Evolutionary conservation across 805 yeast species (phyloP).

Genomic region (Starmerella stellata): DNA sequence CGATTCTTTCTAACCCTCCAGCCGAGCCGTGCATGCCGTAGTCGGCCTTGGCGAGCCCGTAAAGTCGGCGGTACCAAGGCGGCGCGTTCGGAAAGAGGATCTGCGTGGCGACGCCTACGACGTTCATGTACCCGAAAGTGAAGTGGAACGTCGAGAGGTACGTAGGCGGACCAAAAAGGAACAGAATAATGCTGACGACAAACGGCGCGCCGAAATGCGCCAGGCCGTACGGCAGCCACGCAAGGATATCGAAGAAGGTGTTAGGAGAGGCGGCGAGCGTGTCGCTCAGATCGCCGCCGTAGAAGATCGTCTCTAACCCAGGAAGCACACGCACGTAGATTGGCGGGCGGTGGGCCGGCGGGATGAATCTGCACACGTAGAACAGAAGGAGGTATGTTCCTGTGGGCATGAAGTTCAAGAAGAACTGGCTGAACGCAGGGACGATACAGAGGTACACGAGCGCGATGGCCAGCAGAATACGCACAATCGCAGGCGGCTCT

Average conservation of each 20-base stretch:
- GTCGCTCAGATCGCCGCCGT: constrained; percentile 77
- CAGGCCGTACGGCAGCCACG: constrained; percentile 91
- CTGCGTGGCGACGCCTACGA: constrained; percentile 69
- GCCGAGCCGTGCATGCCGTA: constrained; percentile 87
- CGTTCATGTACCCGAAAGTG: constrained; percentile 88
- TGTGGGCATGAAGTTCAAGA: constrained; percentile 65
- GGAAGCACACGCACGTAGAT: constrained; percentile 78
- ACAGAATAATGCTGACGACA: constrained; percentile 57
- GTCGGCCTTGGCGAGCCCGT: constrained; percentile 79
- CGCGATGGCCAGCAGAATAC: constrained; percentile 25
- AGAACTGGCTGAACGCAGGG: constrained; percentile 72
- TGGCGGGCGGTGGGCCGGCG: constrained; percentile 63
- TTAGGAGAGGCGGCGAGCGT: constrained; percentile 58
- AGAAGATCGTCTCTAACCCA: constrained; percentile 75
- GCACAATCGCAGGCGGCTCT: constrained; percentile 20
- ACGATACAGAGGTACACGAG: constrained; percentile 34
- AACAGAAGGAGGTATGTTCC: constrained; percentile 72
- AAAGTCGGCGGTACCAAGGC: constrained; percentile 81
- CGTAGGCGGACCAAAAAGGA: constrained; percentile 83
- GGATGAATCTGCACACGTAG: constrained; percentile 58
- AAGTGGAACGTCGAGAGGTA: constrained; percentile 67
- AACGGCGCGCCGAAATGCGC: constrained; percentile 84
- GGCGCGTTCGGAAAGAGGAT: constrained; percentile 84
- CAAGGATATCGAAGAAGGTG: constrained; percentile 55
- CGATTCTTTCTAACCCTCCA: constrained; percentile 85